phyloP scores from a whole-genome alignment of 2,329 filamentous ascomycete genomes.

The Fusarium sp. region DNA sequence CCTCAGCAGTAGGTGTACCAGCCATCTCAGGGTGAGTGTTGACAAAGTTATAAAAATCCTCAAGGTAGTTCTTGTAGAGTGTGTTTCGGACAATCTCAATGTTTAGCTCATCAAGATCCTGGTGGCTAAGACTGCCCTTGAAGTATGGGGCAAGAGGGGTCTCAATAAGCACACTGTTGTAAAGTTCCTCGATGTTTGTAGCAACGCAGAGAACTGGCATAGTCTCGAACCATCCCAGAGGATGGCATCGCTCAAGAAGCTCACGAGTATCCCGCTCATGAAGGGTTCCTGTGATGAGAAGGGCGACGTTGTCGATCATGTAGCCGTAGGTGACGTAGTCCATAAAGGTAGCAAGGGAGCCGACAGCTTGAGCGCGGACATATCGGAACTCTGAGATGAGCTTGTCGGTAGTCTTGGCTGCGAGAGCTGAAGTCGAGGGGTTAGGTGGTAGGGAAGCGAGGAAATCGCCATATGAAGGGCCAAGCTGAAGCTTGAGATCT shows the following conservation, averaged over 20 bases:
- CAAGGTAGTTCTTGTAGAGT: slow-evolving; percentile 98
- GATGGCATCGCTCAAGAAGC: slow-evolving; percentile 93
- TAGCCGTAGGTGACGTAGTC: slow-evolving; percentile 99
- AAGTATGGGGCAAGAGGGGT: slow-evolving; percentile 96
- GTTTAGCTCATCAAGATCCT: slow-evolving; percentile 97
- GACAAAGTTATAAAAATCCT: slow-evolving; percentile 96
- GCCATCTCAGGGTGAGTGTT: slow-evolving; percentile 87
- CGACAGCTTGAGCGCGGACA: slow-evolving; percentile 90
- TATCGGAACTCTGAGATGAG: slow-evolving; percentile 98
- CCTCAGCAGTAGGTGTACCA: slow-evolving; percentile 88
- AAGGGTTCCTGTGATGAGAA: slow-evolving; percentile 96
- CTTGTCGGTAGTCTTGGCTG: slow-evolving; percentile 96
- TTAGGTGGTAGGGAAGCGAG: slow-evolving; percentile 93
- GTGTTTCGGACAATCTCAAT: slow-evolving; percentile 99
- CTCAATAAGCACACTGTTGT: slow-evolving; percentile 97
- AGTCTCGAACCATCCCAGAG: slow-evolving; percentile 98
- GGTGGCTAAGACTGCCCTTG: slow-evolving; percentile 94
- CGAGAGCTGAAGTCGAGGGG: slow-evolving; percentile 94
- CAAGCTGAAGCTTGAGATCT: slow-evolving; percentile 99
- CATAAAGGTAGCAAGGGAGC: slow-evolving; percentile 93
- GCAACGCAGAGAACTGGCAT: slow-evolving; percentile 98
- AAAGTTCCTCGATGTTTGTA: slow-evolving; percentile 97
- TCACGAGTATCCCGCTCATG: slow-evolving; percentile 98
- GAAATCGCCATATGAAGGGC: slow-evolving; percentile 96
- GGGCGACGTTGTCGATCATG: slow-evolving; percentile 99